Evolutionary conservation across 305 asterid genomes (phyloP).

Genomic region (Nicotiana rustica): DNA sequence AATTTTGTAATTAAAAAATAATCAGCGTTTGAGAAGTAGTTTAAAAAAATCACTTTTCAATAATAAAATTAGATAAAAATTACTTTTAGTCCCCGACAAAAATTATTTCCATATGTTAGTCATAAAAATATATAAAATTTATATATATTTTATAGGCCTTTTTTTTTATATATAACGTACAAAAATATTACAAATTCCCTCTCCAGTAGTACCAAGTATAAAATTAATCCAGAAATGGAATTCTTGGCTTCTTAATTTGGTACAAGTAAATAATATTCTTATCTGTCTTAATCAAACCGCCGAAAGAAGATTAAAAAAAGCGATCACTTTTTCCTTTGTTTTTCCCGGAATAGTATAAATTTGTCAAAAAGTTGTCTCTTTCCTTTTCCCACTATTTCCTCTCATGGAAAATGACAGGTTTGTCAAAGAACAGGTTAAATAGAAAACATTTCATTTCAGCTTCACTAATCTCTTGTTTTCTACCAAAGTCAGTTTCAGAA

Average conservation of each 20-base stretch:
- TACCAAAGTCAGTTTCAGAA: background rate
- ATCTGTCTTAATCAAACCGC: constrained; percentile 6
- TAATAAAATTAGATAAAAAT: too few species aligned
- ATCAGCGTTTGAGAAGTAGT: too few species aligned
- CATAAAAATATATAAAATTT: too few species aligned
- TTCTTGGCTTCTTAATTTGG: background rate
- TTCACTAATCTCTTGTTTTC: background rate
- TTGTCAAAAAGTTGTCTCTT: background rate
- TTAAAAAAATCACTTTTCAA: too few species aligned
- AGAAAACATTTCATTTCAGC: background rate
- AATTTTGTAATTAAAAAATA: too few species aligned
- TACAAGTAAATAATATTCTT: constrained; percentile 31
- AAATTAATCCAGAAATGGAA: background rate
- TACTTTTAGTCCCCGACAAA: too few species aligned
- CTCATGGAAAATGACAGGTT: background rate
- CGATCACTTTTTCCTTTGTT: background rate
- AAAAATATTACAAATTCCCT: too few species aligned
- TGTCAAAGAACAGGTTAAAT: background rate
- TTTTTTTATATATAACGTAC: too few species aligned
- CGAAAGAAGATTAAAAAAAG: constrained; percentile 6
- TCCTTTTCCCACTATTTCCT: constrained; percentile 19
- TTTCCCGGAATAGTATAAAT: background rate
- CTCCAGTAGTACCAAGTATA: too few species aligned
- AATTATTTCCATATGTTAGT: too few species aligned
- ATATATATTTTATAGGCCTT: too few species aligned